Base-by-base conservation (phyloP, 176 grass and related monocot species). In the Metroxylon sagu region DNA sequence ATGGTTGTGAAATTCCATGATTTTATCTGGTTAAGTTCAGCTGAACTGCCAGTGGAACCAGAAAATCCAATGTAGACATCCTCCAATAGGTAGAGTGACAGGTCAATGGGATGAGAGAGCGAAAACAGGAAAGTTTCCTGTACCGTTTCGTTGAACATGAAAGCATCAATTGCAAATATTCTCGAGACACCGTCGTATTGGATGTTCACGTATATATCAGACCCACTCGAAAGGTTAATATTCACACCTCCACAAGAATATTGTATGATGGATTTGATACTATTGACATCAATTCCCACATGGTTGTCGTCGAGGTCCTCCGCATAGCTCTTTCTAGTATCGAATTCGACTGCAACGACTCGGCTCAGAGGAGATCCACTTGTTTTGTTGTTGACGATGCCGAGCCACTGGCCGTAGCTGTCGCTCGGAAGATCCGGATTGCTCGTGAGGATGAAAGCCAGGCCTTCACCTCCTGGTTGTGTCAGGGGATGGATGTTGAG, bases 391-490 rank as follows among this genome's bases (percentile, higher is more conserved):
- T 66, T 78, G 19, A 1, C 5, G 0, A 82, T 1, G 7, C 84
- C 83, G 3, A 82, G 78, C 84, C 84, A 82, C 61, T 58, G 70
- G 0, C 78, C 84, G 56, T 74, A 82, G 74, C 84, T 82, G 65
- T 78, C 12, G 16, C 3, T 15, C 7, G 78, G 84, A 1, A 78
- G 3, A 2, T 2, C 14, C 4, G 70, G 78, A 16, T 27, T 59
- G 29, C 54, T 86, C 2, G 83, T 78, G 54, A 86, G 83, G 4
- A 86, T 58, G 78, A 82, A 86, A 8, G 78, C 74, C 55, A 78
- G 52, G 19, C 83, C 78, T 86, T 86, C 78, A 0, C 78, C 84
- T 23, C 21, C 21, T 23, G 21, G 21, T 23, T 23, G 21, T 23
- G 21, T 23, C 21, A 23, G 21, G 21, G 21, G 21, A 23, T 23